These are phyloP conservation scores for Codiaeum variegatum DNA, from an alignment of 441 rosid genomes.

Conservation along the genomic window DNA sequence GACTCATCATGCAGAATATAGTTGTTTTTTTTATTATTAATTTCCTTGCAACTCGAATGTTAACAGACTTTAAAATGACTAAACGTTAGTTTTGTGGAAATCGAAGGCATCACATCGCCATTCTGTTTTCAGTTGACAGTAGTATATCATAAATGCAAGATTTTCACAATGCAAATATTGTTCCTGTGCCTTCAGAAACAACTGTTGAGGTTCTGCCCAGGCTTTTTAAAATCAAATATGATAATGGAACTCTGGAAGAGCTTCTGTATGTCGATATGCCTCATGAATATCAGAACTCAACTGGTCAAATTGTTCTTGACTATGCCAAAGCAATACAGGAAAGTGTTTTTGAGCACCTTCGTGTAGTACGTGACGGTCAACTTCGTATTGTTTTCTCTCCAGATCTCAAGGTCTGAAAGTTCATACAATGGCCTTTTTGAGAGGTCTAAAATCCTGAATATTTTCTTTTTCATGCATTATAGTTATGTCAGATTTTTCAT, in stretches of 20 bases:
- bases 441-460: neutral
- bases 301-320: slow-evolving; percentile 93
- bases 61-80: neutral
- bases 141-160: slow-evolving; percentile 2
- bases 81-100: neutral
- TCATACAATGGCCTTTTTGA: neutral
- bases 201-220: slow-evolving; percentile 98
- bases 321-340: slow-evolving; percentile 98
- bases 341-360: slow-evolving; percentile 96
- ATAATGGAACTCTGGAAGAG: slow-evolving; percentile 95
- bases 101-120: neutral
- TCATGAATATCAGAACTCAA: slow-evolving; percentile 79
- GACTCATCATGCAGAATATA: neutral
- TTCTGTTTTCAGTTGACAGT: neutral
- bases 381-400: slow-evolving; percentile 92
- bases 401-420: slow-evolving; percentile 64
- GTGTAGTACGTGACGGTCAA: slow-evolving; percentile 98
- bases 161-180: neutral
- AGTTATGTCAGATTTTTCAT: neutral
- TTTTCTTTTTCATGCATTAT: neutral
- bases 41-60: neutral
- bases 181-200: slow-evolving; percentile 58
- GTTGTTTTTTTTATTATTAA: neutral
- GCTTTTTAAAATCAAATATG: slow-evolving; percentile 96
- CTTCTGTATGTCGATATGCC: slow-evolving; percentile 98